These are phyloP conservation scores for Rostrohypoxylon terebratum DNA, from an alignment of 495 filamentous ascomycete species.

Conservation along the genomic window DNA sequence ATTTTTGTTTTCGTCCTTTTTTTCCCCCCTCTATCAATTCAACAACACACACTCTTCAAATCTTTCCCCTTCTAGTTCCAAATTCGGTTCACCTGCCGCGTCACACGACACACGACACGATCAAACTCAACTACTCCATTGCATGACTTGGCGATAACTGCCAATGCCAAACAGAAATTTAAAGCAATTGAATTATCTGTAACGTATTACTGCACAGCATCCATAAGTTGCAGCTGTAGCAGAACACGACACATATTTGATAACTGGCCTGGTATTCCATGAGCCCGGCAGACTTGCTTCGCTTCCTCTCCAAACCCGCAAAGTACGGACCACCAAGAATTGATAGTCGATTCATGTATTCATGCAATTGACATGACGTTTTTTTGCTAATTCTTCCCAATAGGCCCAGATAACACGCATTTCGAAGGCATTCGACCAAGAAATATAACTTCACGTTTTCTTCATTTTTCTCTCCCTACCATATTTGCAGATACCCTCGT, in stretches of 20 bases:
- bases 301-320: slow-evolving; percentile 94
- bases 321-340: slow-evolving; percentile 71
- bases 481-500: slow-evolving; percentile 80
- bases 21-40: slow-evolving; percentile 3
- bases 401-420: slow-evolving; percentile 91
- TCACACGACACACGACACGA: slow-evolving; percentile 35
- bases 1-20: slow-evolving; percentile 8
- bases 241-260: slow-evolving; percentile 23
- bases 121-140: slow-evolving; percentile 22
- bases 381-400: slow-evolving; percentile 20
- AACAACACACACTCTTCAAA: not conserved
- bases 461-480: slow-evolving; percentile 11
- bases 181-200: slow-evolving; percentile 2
- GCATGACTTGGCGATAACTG: slow-evolving; percentile 44
- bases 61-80: not conserved
- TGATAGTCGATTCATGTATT: not conserved
- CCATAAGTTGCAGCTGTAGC: slow-evolving; percentile 31
- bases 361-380: slow-evolving; percentile 7
- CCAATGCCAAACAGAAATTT: slow-evolving; percentile 37
- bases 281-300: slow-evolving; percentile 91
- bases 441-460: slow-evolving; percentile 22
- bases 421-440: slow-evolving; percentile 40
- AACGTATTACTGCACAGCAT: slow-evolving; percentile 29
- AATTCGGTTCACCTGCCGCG: slow-evolving; percentile 12
- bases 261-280: slow-evolving; percentile 66